These are phyloP conservation scores for Scheffersomyces cryptocercus DNA, from an alignment of 1,139 yeast genomes.

Conservation along the genomic window DNA sequence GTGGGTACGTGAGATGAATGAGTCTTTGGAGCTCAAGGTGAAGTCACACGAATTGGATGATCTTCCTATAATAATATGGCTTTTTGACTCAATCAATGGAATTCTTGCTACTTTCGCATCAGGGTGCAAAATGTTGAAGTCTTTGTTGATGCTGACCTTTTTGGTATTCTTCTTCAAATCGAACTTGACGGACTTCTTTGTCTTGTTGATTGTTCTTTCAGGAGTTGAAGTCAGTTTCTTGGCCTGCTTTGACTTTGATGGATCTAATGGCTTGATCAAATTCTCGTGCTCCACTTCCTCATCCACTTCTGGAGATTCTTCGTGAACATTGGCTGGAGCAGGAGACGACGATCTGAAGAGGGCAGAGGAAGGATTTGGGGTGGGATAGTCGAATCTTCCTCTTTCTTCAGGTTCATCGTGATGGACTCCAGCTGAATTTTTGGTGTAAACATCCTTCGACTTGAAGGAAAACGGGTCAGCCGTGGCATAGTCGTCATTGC, in stretches of 20 bases:
- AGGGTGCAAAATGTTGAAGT: conserved; percentile 44
- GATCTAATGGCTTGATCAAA: too few species aligned
- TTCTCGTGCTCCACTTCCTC: conserved; percentile 1
- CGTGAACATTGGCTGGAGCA: conserved; percentile 5
- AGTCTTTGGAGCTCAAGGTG: conserved; percentile 54
- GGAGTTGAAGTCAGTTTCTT: neutral
- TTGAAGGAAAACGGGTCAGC: conserved; percentile 24
- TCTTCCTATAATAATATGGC: conserved; percentile 53
- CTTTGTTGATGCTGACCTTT: conserved; percentile 24
- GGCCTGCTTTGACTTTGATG: neutral
- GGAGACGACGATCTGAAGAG: conserved; percentile 51
- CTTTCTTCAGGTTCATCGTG: conserved; percentile 11
- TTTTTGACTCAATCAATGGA: conserved; percentile 27
- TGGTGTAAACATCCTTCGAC: conserved; percentile 1
- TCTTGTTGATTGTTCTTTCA: neutral
- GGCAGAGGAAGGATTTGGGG: conserved; percentile 60
- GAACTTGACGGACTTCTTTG: conserved; percentile 9
- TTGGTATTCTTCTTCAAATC: conserved; percentile 5
- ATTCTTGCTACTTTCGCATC: conserved; percentile 38
- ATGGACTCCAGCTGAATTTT: neutral
- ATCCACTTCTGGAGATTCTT: conserved; percentile 11
- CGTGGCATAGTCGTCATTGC: conserved; percentile 20
- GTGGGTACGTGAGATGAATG: conserved; percentile 70
- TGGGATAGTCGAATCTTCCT: conserved; percentile 41
- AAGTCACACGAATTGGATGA: conserved; percentile 64